Conservation (phyloP, 2,329 filamentous ascomycete genomes). For the Xylariaceae sp. region DNA sequence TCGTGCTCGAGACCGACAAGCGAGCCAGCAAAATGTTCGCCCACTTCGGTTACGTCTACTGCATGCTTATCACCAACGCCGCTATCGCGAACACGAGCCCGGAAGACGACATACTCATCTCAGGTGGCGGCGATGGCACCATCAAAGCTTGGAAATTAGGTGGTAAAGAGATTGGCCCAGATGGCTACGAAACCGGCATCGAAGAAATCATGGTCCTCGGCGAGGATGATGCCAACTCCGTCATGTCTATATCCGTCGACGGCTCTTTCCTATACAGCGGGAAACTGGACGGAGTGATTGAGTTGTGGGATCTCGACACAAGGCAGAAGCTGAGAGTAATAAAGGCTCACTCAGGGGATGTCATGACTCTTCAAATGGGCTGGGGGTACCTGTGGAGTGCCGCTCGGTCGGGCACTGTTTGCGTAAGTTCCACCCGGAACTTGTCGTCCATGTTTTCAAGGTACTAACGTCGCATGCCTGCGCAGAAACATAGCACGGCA, state of each 20-base stretch:
- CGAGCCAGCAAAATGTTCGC: slow-evolving; percentile 82
- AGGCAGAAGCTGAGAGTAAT: slow-evolving; percentile 84
- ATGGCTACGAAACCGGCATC: slow-evolving; percentile 55
- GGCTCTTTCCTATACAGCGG: slow-evolving; percentile 91
- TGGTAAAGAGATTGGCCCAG: slow-evolving; percentile 40
- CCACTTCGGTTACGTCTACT: slow-evolving; percentile 93
- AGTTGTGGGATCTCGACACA: slow-evolving; percentile 96
- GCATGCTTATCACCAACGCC: slow-evolving; percentile 81
- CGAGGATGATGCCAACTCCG: slow-evolving; percentile 55
- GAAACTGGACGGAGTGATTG: slow-evolving; percentile 78
- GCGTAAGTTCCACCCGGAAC: slow-evolving; percentile 48
- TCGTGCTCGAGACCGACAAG: slow-evolving; percentile 71
- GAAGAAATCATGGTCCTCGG: slow-evolving; percentile 63
- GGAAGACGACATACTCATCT: slow-evolving; percentile 77
- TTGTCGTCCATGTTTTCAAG: background rate
- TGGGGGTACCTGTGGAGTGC: slow-evolving; percentile 83
- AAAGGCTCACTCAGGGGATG: slow-evolving; percentile 71
- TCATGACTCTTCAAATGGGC: slow-evolving; percentile 80
- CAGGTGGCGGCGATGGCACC: slow-evolving; percentile 86
- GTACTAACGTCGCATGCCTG: slow-evolving; percentile 9
- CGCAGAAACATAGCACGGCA: slow-evolving; percentile 60
- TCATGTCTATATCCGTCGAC: slow-evolving; percentile 77
- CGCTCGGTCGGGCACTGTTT: slow-evolving; percentile 80
- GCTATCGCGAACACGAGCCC: slow-evolving; percentile 60
- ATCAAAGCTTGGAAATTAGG: slow-evolving; percentile 86